Evolutionary conservation across 495 filamentous ascomycete species (phyloP), one percentile per base, ranked within the genome.

Genomic region (Parathielavia appendiculata): DNA sequence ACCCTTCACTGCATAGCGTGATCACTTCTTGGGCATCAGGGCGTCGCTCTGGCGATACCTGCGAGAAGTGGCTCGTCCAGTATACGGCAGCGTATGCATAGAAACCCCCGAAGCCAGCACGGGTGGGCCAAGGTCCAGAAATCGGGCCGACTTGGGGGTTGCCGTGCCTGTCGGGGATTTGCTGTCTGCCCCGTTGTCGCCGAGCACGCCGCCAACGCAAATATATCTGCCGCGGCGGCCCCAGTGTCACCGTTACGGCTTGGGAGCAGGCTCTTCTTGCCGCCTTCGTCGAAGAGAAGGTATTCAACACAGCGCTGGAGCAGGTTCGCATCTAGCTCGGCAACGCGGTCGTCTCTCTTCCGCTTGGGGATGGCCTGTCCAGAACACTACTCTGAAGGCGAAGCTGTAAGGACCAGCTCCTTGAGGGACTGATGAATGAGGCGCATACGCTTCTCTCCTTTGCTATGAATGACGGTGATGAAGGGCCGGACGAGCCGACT

Each of bases 221-320:
- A 13, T 13, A 20, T n/a, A n/a, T n/a, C n/a, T n/a, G 40, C 5
- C 26, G 5, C 47, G 5, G 47, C 19, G 4, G 34, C 47, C 26
- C 16, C 6, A 11, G 19, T 5, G 1, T 50, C 32, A 19, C 12
- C 1, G 47, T 10, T 16, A 19, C 16, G 4, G 23, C 16, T 7
- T 11, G 17, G 35, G 22, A 52, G 40, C 1, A 40, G 19, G 19
- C 19, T 39, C 17, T 9, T 39, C 35, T 52, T 35, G 19, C n/a
- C 49, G 34, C 14, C 1, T 7, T 52, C 49, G 17, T 52, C 35
- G 4, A 52, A 40, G 10, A 52, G 23, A 64, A 79, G 58, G 80
- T 74, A 44, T 76, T 77, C 5, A 76, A 82, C 26, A 81, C 82
- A 53, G 75, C 79, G 17, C 78, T 80, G 17, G 80, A 80, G 41